phyloP scores from a whole-genome alignment of 1,284 basidiomycete species.

The Rhodotorula sp. region DNA sequence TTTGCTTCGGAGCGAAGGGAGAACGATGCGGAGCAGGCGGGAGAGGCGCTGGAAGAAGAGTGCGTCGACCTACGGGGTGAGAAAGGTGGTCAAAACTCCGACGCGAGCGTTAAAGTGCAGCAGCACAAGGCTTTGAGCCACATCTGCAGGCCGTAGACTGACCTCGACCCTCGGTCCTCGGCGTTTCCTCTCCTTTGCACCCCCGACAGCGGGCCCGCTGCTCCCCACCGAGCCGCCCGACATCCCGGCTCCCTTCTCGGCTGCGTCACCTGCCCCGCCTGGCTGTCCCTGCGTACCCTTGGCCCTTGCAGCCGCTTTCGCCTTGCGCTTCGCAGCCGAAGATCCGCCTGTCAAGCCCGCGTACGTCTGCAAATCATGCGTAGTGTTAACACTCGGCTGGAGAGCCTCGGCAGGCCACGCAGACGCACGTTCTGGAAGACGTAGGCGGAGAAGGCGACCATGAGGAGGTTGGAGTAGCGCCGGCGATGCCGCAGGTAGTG shows the following conservation, averaged over 20 bases:
- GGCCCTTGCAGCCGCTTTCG: neutral
- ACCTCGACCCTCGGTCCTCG: conserved; percentile 38
- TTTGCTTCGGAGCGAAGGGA: conserved; percentile 79
- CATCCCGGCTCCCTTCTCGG: conserved; percentile 33
- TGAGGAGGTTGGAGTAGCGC: conserved; percentile 29
- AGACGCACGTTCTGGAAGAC: conserved; percentile 26
- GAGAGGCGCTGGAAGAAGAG: conserved; percentile 82
- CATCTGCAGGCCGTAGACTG: neutral
- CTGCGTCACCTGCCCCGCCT: neutral
- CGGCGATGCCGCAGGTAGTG: conserved; percentile 26
- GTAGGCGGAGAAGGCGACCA: conserved; percentile 37
- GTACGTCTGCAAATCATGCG: conserved; percentile 17
- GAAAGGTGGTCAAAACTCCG: neutral
- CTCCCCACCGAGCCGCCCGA: neutral
- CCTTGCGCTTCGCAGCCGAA: conserved; percentile 15
- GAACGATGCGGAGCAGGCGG: conserved; percentile 79
- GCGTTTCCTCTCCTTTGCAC: conserved; percentile 11
- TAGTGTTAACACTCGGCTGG: neutral
- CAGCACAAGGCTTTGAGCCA: too few species aligned
- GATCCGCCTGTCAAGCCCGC: conserved; percentile 22
- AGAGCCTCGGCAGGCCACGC: neutral
- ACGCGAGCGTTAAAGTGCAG: too few species aligned
- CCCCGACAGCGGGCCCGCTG: neutral
- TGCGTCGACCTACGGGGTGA: conserved; percentile 70
- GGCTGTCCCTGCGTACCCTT: neutral